Evolutionary conservation across 139 green algal genomes (phyloP).

Genomic region (Medakamo hakoo): DNA sequence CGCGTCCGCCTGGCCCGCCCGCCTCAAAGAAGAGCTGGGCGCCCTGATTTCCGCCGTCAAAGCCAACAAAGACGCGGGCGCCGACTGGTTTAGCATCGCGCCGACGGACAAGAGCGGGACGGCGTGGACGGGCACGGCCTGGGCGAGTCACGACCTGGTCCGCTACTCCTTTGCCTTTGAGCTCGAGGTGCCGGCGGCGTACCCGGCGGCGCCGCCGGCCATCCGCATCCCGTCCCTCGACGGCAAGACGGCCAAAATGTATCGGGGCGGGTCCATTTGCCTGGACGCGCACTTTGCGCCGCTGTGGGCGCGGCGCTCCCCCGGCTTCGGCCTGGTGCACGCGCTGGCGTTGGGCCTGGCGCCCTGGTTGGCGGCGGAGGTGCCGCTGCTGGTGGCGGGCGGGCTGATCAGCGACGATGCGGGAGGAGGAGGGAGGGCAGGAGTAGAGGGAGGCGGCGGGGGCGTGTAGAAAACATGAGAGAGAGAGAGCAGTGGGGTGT

Average conservation of each 20-base stretch:
- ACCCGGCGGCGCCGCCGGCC: constrained; percentile 77
- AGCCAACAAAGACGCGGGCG: constrained; percentile 83
- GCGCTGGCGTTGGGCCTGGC: constrained; percentile 85
- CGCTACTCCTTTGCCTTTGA: constrained; percentile 94
- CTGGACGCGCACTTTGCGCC: constrained; percentile 97
- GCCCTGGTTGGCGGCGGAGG: constrained; percentile 88
- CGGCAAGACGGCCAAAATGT: constrained; percentile 96
- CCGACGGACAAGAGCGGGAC: constrained; percentile 61
- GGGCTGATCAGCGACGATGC: constrained; percentile 55
- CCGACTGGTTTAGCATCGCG: constrained; percentile 91
- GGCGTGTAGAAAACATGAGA: no score
- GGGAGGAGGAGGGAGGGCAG: constrained; percentile 12
- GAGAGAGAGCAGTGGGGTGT: no score
- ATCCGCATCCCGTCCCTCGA: constrained; percentile 90
- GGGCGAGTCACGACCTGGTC: constrained; percentile 84
- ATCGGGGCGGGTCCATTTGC: constrained; percentile 90
- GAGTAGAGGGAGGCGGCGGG: no score
- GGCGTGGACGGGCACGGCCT: constrained; percentile 49
- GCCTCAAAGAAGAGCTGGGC: constrained; percentile 73
- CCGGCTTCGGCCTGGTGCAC: constrained; percentile 89
- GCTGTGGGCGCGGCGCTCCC: constrained; percentile 80
- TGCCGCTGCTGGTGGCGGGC: constrained; percentile 76
- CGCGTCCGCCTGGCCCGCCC: constrained; percentile 49
- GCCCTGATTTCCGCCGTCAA: constrained; percentile 91
- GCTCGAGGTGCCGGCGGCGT: constrained; percentile 90